Evolutionary conservation across 2,329 filamentous ascomycete genomes (phyloP), one percentile per base, ranked within the genome.

Genomic region (Elsinoe arachidis): DNA sequence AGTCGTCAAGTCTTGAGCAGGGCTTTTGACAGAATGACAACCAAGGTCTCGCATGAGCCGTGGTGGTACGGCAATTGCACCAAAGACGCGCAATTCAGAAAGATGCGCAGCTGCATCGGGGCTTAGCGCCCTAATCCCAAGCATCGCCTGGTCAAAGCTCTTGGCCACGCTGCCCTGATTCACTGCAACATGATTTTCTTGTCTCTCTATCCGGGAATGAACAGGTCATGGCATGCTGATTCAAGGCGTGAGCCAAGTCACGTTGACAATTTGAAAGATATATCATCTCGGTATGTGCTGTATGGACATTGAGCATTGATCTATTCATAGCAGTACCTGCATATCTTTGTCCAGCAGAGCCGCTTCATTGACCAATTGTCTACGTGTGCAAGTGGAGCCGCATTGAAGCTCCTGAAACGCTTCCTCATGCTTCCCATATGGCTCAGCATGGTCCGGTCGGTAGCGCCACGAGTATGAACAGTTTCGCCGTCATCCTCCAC

Each of bases 41-140:
- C n/a, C 49, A 33, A 53, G 33, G 15, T 53, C 15, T 39, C 19
- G 19, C 11, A 17, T 11, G 19, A 17, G 21, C 49, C 49, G 49
- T 53, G 49, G 19, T 39, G 11, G 19, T 53, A 34, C 49, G 49
- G 49, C 34, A 34, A 53, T 23, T 53, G 33, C 26, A 53, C 23
- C 49, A 38, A 39, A 37, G 49, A 53, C 49, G 49, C 49, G 49
- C 49, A 53, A 53, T 39, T 53, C 33, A 15, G 23, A 53, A 34
- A 39, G 33, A 14, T 10, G 21, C 10, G 46, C 14, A 26, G 49
- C 49, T 53, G 41, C 41, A n/a, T 51, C 38, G 49, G 33, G 49
- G 49, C 49, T 53, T 53, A 53, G 49, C 34, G 49, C 49, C 33
- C 33, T 30, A 9, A 30, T 30, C 30, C 33, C 15, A 53, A 53